Conservation (phyloP, 2,329 filamentous ascomycete genomes). For the Fusarium luffae region DNA sequence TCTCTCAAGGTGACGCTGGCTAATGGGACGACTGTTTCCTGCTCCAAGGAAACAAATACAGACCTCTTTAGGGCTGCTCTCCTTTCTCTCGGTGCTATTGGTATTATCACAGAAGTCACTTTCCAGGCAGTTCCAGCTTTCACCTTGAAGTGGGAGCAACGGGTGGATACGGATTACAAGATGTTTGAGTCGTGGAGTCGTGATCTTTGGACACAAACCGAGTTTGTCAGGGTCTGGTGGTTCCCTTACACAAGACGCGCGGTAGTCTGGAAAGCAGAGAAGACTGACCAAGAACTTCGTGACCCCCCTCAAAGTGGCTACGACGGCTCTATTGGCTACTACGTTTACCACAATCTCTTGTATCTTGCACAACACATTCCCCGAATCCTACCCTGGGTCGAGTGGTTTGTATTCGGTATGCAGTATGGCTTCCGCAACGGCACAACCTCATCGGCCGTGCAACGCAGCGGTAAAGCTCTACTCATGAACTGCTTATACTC, state of each 20-base stretch:
- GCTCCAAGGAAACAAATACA: constrained; percentile 74
- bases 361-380: constrained; percentile 83
- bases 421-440: constrained; percentile 90
- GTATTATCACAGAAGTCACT: constrained; percentile 90
- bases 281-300: constrained; percentile 71
- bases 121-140: constrained; percentile 83
- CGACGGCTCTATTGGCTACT: constrained; percentile 82
- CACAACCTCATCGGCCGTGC: constrained; percentile 76
- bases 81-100: constrained; percentile 87
- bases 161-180: constrained; percentile 74
- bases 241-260: constrained; percentile 90
- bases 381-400: constrained; percentile 83
- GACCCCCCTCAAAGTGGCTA: constrained; percentile 79
- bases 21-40: constrained; percentile 78
- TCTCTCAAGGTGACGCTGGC: constrained; percentile 83
- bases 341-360: constrained; percentile 91
- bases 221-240: constrained; percentile 98
- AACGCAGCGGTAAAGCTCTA: constrained; percentile 82
- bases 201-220: constrained; percentile 82
- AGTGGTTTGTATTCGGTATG: constrained; percentile 98
- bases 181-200: constrained; percentile 78
- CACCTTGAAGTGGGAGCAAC: constrained; percentile 88
- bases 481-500: constrained; percentile 98
- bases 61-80: constrained; percentile 90
- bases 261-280: constrained; percentile 89